Conservation (phyloP, 257 asterid species). For the Nicotiana otophora region DNA sequence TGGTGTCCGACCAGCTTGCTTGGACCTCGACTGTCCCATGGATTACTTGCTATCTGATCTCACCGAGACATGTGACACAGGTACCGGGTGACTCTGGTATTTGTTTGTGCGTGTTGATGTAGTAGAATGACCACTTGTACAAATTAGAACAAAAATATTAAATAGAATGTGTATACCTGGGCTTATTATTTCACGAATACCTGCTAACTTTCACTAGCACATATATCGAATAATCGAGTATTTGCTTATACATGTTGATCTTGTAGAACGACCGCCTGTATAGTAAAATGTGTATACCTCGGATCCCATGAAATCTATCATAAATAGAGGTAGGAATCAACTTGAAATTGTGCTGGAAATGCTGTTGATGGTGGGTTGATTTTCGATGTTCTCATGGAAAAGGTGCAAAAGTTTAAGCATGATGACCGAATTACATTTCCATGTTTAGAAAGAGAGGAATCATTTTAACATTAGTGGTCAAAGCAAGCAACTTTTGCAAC, state of each 20-base stretch:
- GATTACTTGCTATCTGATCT: slow-evolving; percentile 1
- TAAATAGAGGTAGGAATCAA: background rate
- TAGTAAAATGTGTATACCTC: background rate
- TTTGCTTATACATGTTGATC: background rate
- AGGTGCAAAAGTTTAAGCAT: background rate
- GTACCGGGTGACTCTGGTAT: background rate
- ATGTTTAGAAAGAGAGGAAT: too few species aligned
- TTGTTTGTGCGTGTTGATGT: background rate
- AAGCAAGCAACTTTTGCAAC: background rate
- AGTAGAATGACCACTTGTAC: background rate
- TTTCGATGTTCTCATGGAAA: background rate
- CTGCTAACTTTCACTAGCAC: background rate
- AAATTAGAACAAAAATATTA: background rate
- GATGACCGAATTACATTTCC: background rate
- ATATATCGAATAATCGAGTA: background rate
- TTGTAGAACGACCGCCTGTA: background rate
- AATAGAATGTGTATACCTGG: background rate
- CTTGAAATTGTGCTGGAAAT: background rate
- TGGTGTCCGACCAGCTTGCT: background rate
- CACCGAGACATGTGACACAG: background rate
- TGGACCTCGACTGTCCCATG: slow-evolving; percentile 6
- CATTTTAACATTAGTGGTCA: background rate
- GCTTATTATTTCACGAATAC: background rate
- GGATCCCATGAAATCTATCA: background rate
- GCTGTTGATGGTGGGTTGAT: background rate